A percentile compares a stretch with the other conserved stretches of the same genome.
These are phyloP conservation scores for Pythium coloratum DNA, from an alignment of 352 stramenopile species.

Conservation along the genomic window DNA sequence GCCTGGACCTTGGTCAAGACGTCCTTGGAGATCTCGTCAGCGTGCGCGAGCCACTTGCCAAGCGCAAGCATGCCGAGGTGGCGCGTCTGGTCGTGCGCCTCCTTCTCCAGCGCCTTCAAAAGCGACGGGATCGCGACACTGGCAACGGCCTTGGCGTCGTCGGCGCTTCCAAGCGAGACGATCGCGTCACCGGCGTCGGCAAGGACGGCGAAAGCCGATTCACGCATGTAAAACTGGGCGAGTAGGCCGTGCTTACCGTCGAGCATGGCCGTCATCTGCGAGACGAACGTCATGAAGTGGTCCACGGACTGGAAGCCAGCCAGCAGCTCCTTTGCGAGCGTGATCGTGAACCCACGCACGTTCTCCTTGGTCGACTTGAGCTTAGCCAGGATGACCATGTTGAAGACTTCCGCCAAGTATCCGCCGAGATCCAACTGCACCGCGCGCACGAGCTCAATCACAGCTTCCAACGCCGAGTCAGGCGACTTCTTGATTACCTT, in stretches of 20 bases:
- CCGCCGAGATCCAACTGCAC: conserved; percentile 64
- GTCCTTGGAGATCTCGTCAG: conserved; percentile 47
- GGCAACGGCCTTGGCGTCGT: conserved; percentile 50
- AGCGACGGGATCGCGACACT: conserved; percentile 47
- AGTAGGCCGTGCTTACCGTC: conserved; percentile 84
- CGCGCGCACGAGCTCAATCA: conserved; percentile 47
- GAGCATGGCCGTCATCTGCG: conserved; percentile 55
- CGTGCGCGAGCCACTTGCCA: conserved; percentile 70
- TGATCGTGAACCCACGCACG: conserved; percentile 55
- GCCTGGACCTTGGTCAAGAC: conserved; percentile 45
- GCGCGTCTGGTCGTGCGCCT: conserved; percentile 82
- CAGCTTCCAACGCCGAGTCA: conserved; percentile 68
- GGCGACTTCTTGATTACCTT: conserved; percentile 86
- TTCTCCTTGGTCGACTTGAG: conserved; percentile 83
- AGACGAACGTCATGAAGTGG: conserved; percentile 56
- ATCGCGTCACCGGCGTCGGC: conserved; percentile 50
- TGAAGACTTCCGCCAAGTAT: conserved; percentile 69
- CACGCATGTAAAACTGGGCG: conserved; percentile 88
- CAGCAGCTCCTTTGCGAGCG: conserved; percentile 51
- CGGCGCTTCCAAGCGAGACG: conserved; percentile 18
- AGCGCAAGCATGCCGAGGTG: conserved; percentile 69
- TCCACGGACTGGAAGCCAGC: conserved; percentile 49
- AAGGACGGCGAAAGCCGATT: conserved; percentile 69
- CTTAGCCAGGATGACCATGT: conserved; percentile 66
- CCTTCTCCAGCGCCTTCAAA: conserved; percentile 76